Percentiles rank a stretch among this genome's conserved stretches.
These are phyloP conservation scores for Cladophialophora chaetospira DNA, from an alignment of 2,329 filamentous ascomycete species.

Conservation along the genomic window DNA sequence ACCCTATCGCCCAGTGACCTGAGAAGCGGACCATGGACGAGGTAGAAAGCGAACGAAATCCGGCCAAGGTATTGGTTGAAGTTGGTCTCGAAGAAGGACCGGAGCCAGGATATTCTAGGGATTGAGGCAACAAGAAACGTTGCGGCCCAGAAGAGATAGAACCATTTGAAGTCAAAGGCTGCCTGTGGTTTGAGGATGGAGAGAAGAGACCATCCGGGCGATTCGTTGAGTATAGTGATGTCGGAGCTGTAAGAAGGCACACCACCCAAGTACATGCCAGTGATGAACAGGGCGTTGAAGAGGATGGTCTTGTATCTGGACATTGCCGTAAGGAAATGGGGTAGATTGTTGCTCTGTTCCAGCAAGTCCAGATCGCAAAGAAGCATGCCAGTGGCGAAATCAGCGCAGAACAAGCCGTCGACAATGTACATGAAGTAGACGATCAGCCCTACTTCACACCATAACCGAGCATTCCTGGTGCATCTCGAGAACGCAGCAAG, in stretches of 20 bases:
- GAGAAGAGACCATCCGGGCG: constrained; percentile 29
- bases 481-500: constrained; percentile 60
- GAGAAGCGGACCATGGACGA: constrained; percentile 49
- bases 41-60: constrained; percentile 52
- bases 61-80: constrained; percentile 51
- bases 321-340: constrained; percentile 50
- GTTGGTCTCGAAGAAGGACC: constrained; percentile 46
- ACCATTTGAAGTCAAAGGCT: constrained; percentile 68
- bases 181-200: constrained; percentile 61
- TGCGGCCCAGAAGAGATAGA: constrained; percentile 65
- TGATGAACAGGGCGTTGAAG: constrained; percentile 55
- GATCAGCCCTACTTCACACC: constrained; percentile 56
- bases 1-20: constrained; percentile 63
- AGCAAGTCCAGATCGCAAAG: constrained; percentile 64
- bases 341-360: constrained; percentile 53
- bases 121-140: constrained; percentile 58
- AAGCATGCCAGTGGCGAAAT: constrained; percentile 64
- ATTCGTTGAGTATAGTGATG: constrained; percentile 23
- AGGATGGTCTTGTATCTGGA: constrained; percentile 55
- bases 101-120: constrained; percentile 61
- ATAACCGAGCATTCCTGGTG: constrained; percentile 57
- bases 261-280: constrained; percentile 61
- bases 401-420: constrained; percentile 64
- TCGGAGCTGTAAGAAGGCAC: constrained; percentile 58
- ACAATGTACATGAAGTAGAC: constrained; percentile 69